These are phyloP conservation scores for Saccharomycopsis crataegensis DNA, from an alignment of 1,139 yeast genomes.

Conservation along the genomic window DNA sequence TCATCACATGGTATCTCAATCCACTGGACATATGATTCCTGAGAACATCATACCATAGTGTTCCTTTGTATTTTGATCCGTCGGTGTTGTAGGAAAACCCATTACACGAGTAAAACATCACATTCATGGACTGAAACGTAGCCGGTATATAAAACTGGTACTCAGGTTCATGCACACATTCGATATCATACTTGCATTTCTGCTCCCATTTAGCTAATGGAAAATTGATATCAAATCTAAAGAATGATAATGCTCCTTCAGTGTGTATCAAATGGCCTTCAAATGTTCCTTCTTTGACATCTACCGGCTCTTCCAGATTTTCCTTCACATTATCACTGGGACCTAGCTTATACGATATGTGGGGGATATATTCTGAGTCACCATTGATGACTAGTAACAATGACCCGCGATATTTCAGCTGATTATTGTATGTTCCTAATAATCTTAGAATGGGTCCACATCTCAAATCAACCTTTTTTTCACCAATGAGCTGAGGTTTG, in stretches of 20 bases:
- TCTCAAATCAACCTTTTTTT: conserved; percentile 35
- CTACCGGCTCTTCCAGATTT: background rate
- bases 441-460: conserved; percentile 65
- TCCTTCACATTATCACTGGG: conserved; percentile 25
- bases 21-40: conserved; percentile 38
- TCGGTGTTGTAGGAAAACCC: conserved; percentile 67
- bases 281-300: conserved; percentile 10
- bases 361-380: conserved; percentile 27
- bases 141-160: conserved; percentile 52
- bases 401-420: conserved; percentile 46
- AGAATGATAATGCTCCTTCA: conserved; percentile 43
- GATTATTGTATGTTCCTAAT: conserved; percentile 41
- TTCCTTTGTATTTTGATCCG: conserved; percentile 47
- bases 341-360: conserved; percentile 35
- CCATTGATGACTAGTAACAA: conserved; percentile 48
- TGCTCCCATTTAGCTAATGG: conserved; percentile 38
- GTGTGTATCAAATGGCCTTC: conserved; percentile 28
- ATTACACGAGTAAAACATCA: conserved; percentile 66
- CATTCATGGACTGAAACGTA: conserved; percentile 51
- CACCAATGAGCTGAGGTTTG: conserved; percentile 5
- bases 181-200: conserved; percentile 44
- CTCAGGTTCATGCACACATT: conserved; percentile 32
- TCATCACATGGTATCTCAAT: conserved; percentile 53
- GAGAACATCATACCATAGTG: conserved; percentile 68
- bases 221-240: conserved; percentile 46